phyloP scores from a whole-genome alignment of 345 rosid genomes.

The Populus alba region DNA sequence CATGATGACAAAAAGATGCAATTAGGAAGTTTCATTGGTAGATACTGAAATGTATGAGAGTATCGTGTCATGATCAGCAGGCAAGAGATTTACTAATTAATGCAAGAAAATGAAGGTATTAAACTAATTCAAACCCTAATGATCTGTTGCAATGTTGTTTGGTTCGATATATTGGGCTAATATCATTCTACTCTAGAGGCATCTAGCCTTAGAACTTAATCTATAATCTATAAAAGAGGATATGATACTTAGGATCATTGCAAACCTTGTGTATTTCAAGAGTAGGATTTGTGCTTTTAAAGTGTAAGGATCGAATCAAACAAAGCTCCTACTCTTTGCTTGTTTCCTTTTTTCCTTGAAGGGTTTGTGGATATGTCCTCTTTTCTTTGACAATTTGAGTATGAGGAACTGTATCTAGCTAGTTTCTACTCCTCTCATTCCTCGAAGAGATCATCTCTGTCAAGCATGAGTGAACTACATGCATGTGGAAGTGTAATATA shows the following conservation, averaged over 20 bases:
- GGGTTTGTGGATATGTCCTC: background rate
- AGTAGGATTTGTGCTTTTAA: background rate
- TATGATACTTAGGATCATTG: background rate
- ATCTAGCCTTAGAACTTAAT: background rate
- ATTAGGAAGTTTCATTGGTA: background rate
- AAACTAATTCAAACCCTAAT: background rate
- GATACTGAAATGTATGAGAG: background rate
- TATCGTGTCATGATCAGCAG: background rate
- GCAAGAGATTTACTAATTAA: background rate
- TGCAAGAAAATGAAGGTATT: background rate
- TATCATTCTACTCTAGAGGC: background rate
- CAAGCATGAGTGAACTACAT: background rate
- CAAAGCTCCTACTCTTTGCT: background rate
- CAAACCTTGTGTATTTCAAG: background rate
- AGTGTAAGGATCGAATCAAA: background rate
- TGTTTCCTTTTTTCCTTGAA: background rate
- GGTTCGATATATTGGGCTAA: background rate
- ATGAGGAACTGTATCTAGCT: background rate
- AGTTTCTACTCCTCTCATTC: background rate
- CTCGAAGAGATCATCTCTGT: background rate
- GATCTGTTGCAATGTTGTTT: background rate
- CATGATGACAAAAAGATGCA: background rate
- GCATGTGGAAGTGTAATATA: background rate
- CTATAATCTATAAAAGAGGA: background rate
- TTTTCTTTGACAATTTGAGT: background rate